Evolutionary conservation across 2,329 filamentous ascomycete genomes (phyloP), one percentile per base, ranked within the genome.

Genomic region (Gnomoniopsis sp.): DNA sequence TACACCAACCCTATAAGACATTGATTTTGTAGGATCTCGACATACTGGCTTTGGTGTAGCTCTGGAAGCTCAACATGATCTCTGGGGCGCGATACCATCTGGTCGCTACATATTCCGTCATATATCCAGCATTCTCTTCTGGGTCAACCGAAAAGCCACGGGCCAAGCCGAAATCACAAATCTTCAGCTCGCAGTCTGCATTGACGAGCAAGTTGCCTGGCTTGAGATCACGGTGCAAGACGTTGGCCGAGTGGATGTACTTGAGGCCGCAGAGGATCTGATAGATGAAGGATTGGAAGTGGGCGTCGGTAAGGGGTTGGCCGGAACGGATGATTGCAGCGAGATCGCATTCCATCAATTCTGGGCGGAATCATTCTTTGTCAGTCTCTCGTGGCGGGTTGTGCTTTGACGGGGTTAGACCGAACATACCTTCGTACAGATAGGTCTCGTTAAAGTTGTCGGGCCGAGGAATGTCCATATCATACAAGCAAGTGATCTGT

Each of bases 211-310:
- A 77, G 74, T 99, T 99, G 59, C 95, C 95, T 38, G 95, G 95
- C 79, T 99, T 99, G 71, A 99, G 77, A 74, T 99, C 95, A 73
- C 95, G 89, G 74, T 99, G 95, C 65, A 99, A 82, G 54, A 99
- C 95, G 70, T 98, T 98, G 67, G 95, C 95, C 22, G 93, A 98
- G 80, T 99, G 95, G 65, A 99, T 98, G 76, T 98, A 99, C 81
- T 99, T 99, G 67, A 99, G 83, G 64, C 95, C 95, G 74, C 95
- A 98, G 6, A 99, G 88, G 66, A 99, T 99, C 82, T 99, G 95
- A 81, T 99, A 99, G 78, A 99, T 97, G 79, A 99, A 99, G 54
- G 95, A 98, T 77, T 99, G 95, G 81, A 99, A 99, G 76, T 99
- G 95, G 57, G 95, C 95, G 72, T 99, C 95, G 70, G 95, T 99